These are phyloP conservation scores for Ocimum tenuiflorum DNA, from an alignment of 257 asterid species.

Conservation along the genomic window DNA sequence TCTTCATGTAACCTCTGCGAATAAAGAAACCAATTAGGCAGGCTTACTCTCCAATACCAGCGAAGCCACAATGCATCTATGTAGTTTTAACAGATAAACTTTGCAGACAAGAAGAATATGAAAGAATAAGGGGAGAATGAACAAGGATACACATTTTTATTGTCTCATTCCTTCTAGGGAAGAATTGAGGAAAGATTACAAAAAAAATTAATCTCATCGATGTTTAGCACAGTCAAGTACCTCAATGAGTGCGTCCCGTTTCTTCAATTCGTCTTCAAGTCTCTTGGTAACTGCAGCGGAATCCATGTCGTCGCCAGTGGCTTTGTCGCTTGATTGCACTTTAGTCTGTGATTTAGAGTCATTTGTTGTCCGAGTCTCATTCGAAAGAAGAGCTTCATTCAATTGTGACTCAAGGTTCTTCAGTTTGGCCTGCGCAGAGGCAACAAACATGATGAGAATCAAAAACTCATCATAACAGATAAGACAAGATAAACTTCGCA, in stretches of 20 bases:
- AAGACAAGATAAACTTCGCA: too few species aligned
- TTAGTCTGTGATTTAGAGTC: slow-evolving; percentile 40
- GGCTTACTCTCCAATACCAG: slow-evolving; percentile 5
- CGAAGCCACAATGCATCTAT: slow-evolving; percentile 9
- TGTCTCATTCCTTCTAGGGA: slow-evolving; percentile 7
- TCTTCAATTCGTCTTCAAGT: slow-evolving; percentile 94
- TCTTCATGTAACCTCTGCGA: slow-evolving; percentile 93
- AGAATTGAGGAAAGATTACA: slow-evolving; percentile 2
- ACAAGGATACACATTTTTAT: slow-evolving; percentile 4
- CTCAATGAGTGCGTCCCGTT: slow-evolving; percentile 97
- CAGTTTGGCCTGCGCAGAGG: slow-evolving; percentile 56
- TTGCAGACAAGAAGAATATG: slow-evolving; percentile 7
- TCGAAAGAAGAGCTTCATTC: slow-evolving; percentile 53
- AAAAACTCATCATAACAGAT: background rate
- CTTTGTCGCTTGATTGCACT: slow-evolving; percentile 34
- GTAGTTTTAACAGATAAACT: slow-evolving; percentile 1
- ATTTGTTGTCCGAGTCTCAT: slow-evolving; percentile 39
- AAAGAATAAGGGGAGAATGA: background rate
- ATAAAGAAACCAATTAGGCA: slow-evolving; percentile 6
- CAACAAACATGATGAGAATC: slow-evolving; percentile 19
- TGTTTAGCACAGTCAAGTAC: slow-evolving; percentile 29
- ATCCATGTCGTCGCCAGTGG: slow-evolving; percentile 49
- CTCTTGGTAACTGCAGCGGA: slow-evolving; percentile 77
- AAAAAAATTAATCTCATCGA: background rate
- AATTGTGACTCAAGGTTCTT: slow-evolving; percentile 62